A percentile compares a stretch with the other conserved stretches of the same genome.
phyloP scores from a whole-genome alignment of 202 grass and related monocot genomes.

The Carex sylvatica region DNA sequence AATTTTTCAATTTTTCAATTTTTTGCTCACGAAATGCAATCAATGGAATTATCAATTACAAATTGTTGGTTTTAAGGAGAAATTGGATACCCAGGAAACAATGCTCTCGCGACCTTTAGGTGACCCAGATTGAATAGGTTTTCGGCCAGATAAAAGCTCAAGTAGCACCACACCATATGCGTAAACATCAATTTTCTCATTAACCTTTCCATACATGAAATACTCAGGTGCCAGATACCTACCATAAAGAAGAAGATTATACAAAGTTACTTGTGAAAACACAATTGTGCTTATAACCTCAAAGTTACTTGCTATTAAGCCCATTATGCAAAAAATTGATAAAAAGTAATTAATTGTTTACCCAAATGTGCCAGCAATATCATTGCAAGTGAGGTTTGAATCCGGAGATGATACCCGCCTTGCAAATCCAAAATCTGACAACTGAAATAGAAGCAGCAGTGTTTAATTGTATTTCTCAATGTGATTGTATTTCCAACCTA shows the following conservation, averaged over 20 bases:
- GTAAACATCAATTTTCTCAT: conserved; percentile 94
- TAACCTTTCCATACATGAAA: conserved; percentile 80
- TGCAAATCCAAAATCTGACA: conserved; percentile 95
- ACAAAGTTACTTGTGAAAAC: conserved; percentile 5
- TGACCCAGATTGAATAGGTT: conserved; percentile 65
- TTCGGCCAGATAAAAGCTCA: conserved; percentile 91
- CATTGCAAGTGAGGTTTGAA: conserved; percentile 60
- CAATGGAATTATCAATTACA: neutral
- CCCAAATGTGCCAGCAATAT: conserved; percentile 96
- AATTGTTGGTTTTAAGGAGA: neutral
- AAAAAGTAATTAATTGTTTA: conserved; percentile 20
- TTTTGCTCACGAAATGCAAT: neutral
- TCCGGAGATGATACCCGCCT: conserved; percentile 66
- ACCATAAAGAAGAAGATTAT: conserved; percentile 33
- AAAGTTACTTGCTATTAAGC: neutral
- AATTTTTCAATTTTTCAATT: conserved; percentile 29
- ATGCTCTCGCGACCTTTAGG: conserved; percentile 81
- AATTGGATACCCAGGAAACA: conserved; percentile 72
- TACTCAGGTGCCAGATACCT: conserved; percentile 96
- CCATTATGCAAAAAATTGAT: neutral
- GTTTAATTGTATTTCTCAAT: conserved; percentile 24
- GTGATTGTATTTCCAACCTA: neutral
- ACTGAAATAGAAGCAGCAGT: conserved; percentile 48
- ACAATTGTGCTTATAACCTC: neutral
- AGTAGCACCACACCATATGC: conserved; percentile 86